A percentile compares a stretch with the other conserved stretches of the same genome.
These are phyloP conservation scores for Blumeria hordei DNA, from an alignment of 2,329 filamentous ascomycete species.

Conservation along the genomic window DNA sequence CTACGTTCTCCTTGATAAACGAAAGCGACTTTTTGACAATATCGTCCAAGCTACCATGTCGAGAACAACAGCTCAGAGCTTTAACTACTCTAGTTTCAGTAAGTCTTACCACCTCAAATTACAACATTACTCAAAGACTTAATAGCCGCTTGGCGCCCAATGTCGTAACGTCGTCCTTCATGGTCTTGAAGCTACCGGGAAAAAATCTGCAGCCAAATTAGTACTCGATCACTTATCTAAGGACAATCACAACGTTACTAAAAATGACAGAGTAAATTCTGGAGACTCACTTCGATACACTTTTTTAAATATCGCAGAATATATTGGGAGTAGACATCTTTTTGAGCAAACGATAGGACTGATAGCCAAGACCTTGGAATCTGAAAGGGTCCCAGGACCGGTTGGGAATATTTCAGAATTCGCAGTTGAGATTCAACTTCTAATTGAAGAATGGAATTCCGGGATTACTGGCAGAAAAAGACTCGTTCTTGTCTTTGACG, in stretches of 20 bases:
- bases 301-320: conserved; percentile 46
- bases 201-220: conserved; percentile 43
- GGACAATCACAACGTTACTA: conserved; percentile 30
- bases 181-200: conserved; percentile 70
- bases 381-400: conserved; percentile 29
- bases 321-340: conserved; percentile 54
- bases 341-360: conserved; percentile 44
- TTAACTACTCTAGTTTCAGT: conserved; percentile 27
- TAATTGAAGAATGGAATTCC: conserved; percentile 21
- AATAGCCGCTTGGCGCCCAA: conserved; percentile 5
- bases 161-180: conserved; percentile 45
- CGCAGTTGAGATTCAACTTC: conserved; percentile 41
- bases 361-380: conserved; percentile 28
- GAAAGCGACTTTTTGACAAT: conserved; percentile 10
- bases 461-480: conserved; percentile 17
- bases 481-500: conserved; percentile 71
- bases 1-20: no score
- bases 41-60: conserved; percentile 26
- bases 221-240: conserved; percentile 27
- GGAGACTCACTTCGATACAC: conserved; percentile 25
- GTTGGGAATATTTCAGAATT: conserved; percentile 54
- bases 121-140: background rate
- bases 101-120: conserved; percentile 7
- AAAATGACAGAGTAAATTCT: conserved; percentile 19
- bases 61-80: conserved; percentile 33